A percentile compares a stretch with the other conserved stretches of the same genome.
These are phyloP conservation scores for Fusarium pininemorale DNA, from an alignment of 2,329 filamentous ascomycete species.

Conservation along the genomic window DNA sequence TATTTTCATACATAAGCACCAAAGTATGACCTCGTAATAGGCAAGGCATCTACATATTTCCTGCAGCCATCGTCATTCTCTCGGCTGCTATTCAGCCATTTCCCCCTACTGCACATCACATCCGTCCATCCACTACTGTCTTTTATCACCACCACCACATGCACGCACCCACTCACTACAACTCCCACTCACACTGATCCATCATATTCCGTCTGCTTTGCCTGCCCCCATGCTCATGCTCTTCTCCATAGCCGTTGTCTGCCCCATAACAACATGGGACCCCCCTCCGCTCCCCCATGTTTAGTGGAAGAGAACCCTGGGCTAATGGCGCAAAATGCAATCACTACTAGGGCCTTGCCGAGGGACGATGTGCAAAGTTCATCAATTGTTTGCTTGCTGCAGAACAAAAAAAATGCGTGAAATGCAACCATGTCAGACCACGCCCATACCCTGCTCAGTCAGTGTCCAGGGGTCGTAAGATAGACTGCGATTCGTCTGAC, in stretches of 20 bases:
- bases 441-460: neutral
- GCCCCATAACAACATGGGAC: constrained; percentile 28
- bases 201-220: constrained; percentile 22
- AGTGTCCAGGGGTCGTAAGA: constrained; percentile 39
- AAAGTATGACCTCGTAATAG: constrained; percentile 16
- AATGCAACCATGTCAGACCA: constrained; percentile 44
- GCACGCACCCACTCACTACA: constrained; percentile 7
- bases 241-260: constrained; percentile 17
- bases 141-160: constrained; percentile 15
- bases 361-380: neutral
- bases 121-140: neutral
- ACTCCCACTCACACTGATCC: constrained; percentile 10
- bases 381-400: neutral
- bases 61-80: constrained; percentile 17
- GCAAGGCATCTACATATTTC: neutral
- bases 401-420: constrained; percentile 11
- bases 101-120: constrained; percentile 4
- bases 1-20: constrained; percentile 1
- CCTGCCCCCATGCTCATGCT: constrained; percentile 23
- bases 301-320: constrained; percentile 19
- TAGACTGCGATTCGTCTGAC: constrained; percentile 37
- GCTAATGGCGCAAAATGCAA: constrained; percentile 23
- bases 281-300: constrained; percentile 11
- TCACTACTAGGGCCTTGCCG: constrained; percentile 23
- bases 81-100: constrained; percentile 6